Conservation (phyloP, 495 filamentous ascomycete species). For the Penicillium malachiteum region DNA sequence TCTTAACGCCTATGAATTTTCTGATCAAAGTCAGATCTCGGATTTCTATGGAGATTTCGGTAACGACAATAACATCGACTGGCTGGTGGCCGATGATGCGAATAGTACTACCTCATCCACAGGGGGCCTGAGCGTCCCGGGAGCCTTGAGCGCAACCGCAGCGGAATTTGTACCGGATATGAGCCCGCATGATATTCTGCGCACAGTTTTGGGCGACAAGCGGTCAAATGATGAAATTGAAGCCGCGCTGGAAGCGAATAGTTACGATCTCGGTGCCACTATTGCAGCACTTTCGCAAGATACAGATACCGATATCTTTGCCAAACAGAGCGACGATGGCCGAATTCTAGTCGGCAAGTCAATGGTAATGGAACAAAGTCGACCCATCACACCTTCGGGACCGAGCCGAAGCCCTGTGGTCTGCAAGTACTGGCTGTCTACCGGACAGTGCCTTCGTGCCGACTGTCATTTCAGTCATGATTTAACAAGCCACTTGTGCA, state of each 20-base stretch:
- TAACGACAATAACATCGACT: constrained; percentile 86
- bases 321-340: constrained; percentile 36
- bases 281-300: constrained; percentile 80
- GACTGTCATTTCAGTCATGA: constrained; percentile 99
- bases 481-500: constrained; percentile 93
- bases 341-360: constrained; percentile 86
- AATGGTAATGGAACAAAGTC: constrained; percentile 68
- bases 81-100: constrained; percentile 90
- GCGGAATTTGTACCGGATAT: constrained; percentile 87
- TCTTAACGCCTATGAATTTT: constrained; percentile 91
- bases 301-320: constrained; percentile 31
- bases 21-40: constrained; percentile 67
- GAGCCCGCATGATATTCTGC: constrained; percentile 97
- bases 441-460: constrained; percentile 86
- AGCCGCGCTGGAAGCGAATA: constrained; percentile 78
- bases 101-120: constrained; percentile 73
- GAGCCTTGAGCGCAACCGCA: constrained; percentile 71
- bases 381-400: constrained; percentile 70
- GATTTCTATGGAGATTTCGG: constrained; percentile 91
- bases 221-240: constrained; percentile 94
- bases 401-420: constrained; percentile 78
- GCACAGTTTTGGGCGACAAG: constrained; percentile 87
- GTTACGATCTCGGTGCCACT: constrained; percentile 89
- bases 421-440: constrained; percentile 94
- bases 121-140: constrained; percentile 57